A percentile compares a stretch with the other conserved stretches of the same genome.
These are phyloP conservation scores for Debaryomycetaceae sp. DNA, from an alignment of 1,139 yeast genomes.

Conservation along the genomic window DNA sequence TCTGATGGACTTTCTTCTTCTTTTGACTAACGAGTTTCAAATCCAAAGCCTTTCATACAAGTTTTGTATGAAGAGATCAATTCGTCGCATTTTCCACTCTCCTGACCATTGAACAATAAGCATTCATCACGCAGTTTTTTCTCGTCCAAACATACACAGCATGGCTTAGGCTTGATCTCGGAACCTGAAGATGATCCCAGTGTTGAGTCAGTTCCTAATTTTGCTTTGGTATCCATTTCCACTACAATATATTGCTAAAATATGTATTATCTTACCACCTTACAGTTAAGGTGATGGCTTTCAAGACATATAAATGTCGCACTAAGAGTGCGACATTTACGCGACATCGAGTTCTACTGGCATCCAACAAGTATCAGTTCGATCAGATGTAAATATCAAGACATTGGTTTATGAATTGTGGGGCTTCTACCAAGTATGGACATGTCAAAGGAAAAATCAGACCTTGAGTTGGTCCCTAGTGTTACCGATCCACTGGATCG, in stretches of 20 bases:
- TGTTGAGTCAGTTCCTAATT: not conserved
- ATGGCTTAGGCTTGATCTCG: conserved; percentile 73
- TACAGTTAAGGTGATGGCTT: not conserved
- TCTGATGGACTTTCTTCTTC: not conserved
- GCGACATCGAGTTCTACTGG: not conserved
- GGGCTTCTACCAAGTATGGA: not conserved
- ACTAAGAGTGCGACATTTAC: not conserved
- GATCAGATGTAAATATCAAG: not conserved
- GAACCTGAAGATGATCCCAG: not conserved
- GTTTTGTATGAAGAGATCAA: conserved; percentile 67
- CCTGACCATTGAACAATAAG: conserved; percentile 76
- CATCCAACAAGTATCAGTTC: not conserved
- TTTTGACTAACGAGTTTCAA: conserved; percentile 29
- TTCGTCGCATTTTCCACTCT: conserved; percentile 75
- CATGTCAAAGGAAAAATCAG: conserved; percentile 8
- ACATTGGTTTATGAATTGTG: not conserved
- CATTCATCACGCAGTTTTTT: conserved; percentile 86
- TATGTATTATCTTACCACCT: not conserved
- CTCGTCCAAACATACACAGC: conserved; percentile 91
- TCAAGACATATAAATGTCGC: not conserved
- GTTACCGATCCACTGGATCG: conserved; percentile 9
- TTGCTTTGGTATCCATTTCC: not conserved
- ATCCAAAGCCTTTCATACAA: conserved; percentile 94
- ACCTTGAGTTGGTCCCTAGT: conserved; percentile 3
- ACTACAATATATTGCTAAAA: not conserved